Evolutionary conservation across 768 basidiomycete species (phyloP), one percentile per base, ranked within the genome.

Genomic region (Guyanaporus albipodus): DNA sequence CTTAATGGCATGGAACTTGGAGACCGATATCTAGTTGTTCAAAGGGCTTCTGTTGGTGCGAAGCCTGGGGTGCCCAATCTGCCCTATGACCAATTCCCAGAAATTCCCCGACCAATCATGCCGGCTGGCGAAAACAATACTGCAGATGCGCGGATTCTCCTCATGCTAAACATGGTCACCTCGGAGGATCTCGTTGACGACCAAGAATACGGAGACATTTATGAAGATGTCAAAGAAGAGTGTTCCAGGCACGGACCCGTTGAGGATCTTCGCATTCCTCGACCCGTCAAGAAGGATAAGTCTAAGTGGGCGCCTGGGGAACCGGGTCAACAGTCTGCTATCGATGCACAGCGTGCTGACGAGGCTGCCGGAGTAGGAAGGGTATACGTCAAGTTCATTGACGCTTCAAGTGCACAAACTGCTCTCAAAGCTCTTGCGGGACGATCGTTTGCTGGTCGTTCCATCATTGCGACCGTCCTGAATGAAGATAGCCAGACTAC

Each of bases 141-240:
- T 29, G 56, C 68, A 10, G 79, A 85, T 44, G 79, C 91, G 22
- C 83, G 91, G 29, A 93, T 96, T 61, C 78, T 99, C 58, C 85
- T 98, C 64, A 88, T 99, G 86, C 72, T 99, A 60, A 99, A 98
- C 77, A 99, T 99, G 96, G 92, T 99, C 54, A 89, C 88, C 0
- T 66, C 89, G 1, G 96, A 99, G 36, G 96, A 99, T 60, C 78
- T 99, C 38, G 66, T 77, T 15, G 84, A 91, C 58, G 95, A 98
- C 62, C 73, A 84, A 49, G 96, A 99, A 60, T 99, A 96, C 64
- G 82, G 82, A 19, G 96, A 99, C 58, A 79, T 99, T 48, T 83
- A 89, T 50, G 93, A 96, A 62, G 96, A 99, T 62, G 83, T 98
- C 64, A 90, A 86, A 62, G 86, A 91, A 46, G 93, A 97, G 69